Evolutionary conservation across 1,284 basidiomycete genomes (phyloP).

Genomic region (Ustilago lituana): DNA sequence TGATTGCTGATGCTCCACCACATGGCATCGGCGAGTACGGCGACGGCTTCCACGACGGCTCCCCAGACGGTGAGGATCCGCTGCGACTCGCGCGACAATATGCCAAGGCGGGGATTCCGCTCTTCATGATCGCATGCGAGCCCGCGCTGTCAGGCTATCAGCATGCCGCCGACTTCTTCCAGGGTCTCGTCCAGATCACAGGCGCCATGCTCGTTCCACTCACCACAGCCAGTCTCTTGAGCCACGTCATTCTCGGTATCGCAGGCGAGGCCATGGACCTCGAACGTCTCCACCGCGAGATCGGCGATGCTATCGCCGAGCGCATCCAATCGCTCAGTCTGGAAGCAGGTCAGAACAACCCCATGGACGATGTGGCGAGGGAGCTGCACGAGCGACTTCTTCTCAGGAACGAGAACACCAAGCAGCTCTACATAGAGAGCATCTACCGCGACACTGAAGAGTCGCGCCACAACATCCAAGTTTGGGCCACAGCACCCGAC

Average conservation of each 20-base stretch:
- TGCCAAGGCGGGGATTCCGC: slow-evolving; percentile 77
- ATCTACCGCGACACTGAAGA: slow-evolving; percentile 76
- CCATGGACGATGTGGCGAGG: slow-evolving; percentile 91
- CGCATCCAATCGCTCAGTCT: slow-evolving; percentile 80
- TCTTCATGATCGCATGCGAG: slow-evolving; percentile 84
- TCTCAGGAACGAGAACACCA: slow-evolving; percentile 93
- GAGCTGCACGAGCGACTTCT: slow-evolving; percentile 91
- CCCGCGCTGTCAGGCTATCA: slow-evolving; percentile 84
- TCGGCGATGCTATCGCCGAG: slow-evolving; percentile 90
- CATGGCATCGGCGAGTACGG: slow-evolving; percentile 78
- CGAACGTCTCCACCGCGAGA: slow-evolving; percentile 92
- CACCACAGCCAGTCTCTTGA: slow-evolving; percentile 91
- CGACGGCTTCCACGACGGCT: slow-evolving; percentile 74
- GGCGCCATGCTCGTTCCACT: slow-evolving; percentile 90
- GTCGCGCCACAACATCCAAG: slow-evolving; percentile 85
- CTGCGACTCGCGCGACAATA: slow-evolving; percentile 85
- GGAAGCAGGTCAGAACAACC: slow-evolving; percentile 72
- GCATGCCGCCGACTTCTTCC: slow-evolving; percentile 86
- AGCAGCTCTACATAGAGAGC: slow-evolving; percentile 93
- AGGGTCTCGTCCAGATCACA: slow-evolving; percentile 63
- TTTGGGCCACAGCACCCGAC: slow-evolving; percentile 81
- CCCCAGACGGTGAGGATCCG: slow-evolving; percentile 79
- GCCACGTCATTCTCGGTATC: slow-evolving; percentile 96
- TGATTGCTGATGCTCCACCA: slow-evolving; percentile 94
- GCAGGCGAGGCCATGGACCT: slow-evolving; percentile 97